Conservation (phyloP, 208 protist genomes). For the Leishmania mexicana region DNA sequence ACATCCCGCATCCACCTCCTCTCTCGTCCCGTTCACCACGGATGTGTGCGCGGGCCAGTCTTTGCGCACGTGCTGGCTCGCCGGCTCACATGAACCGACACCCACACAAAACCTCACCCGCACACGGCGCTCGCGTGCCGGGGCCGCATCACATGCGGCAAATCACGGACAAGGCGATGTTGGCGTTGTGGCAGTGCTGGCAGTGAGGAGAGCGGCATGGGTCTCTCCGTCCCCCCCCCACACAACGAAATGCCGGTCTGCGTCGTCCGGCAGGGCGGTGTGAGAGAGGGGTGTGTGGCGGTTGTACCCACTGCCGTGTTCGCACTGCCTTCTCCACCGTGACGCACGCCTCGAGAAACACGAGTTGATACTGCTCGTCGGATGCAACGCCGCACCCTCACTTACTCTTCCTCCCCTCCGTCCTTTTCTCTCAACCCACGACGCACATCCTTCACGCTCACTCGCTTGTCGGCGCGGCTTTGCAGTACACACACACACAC, state of each 20-base stretch:
- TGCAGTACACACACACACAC: not conserved
- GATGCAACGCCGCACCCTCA: not conserved
- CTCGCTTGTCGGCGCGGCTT: not conserved
- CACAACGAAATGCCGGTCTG: not conserved
- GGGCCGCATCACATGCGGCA: not conserved
- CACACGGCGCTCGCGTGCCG: not conserved
- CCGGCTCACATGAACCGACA: not conserved
- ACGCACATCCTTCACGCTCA: not conserved
- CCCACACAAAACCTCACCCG: not conserved
- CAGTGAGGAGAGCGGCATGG: not conserved
- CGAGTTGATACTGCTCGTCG: too few species aligned
- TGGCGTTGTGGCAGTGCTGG: not conserved
- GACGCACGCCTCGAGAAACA: not conserved
- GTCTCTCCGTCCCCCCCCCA: not conserved
- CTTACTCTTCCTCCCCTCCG: not conserved
- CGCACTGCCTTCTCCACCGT: not conserved
- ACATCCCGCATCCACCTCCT: not conserved
- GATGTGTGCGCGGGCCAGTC: slow-evolving; percentile 4
- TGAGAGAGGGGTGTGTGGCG: not conserved
- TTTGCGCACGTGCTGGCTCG: not conserved
- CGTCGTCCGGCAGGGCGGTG: not conserved
- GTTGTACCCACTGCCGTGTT: not conserved
- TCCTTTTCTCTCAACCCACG: not conserved
- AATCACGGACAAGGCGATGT: not conserved
- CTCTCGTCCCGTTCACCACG: not conserved